Conservation (phyloP, 1,284 basidiomycete species). For the Ceratobasidium sp. region DNA sequence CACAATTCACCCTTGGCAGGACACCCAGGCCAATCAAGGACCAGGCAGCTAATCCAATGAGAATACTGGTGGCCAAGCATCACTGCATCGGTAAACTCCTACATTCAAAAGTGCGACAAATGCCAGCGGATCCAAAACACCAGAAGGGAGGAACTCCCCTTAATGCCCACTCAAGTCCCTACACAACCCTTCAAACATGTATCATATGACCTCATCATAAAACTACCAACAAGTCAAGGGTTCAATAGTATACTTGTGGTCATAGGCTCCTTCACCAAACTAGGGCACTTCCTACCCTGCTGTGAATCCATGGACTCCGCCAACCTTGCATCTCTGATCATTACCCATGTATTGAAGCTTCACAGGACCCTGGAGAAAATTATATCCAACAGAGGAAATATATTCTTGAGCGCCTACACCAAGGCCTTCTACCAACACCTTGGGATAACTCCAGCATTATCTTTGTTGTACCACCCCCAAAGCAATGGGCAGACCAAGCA, state of each 20-base stretch:
- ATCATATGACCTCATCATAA: conserved; percentile 58
- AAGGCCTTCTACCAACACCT: conserved; percentile 43
- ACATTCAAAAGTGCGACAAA: not conserved
- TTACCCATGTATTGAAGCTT: conserved; percentile 9
- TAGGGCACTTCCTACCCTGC: conserved; percentile 40
- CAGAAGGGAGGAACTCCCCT: conserved; percentile 50
- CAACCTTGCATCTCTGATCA: conserved; percentile 1
- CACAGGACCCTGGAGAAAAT: conserved; percentile 50
- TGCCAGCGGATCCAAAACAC: conserved; percentile 51
- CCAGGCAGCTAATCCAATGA: not conserved
- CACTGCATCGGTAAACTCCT: not conserved
- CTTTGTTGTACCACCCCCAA: conserved; percentile 55
- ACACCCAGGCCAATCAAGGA: not conserved
- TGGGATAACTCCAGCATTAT: conserved; percentile 46
- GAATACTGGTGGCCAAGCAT: not conserved
- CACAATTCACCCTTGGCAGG: not conserved
- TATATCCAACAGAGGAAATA: conserved; percentile 52
- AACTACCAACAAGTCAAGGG: conserved; percentile 54
- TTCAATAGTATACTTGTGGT: conserved; percentile 57
- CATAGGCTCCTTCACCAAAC: conserved; percentile 57
- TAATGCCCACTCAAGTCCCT: conserved; percentile 55
- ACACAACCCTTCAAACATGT: conserved; percentile 56
- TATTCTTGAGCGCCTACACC: conserved; percentile 52
- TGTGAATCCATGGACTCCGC: not conserved
- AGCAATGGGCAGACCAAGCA: conserved; percentile 56